Conservation (phyloP, 768 basidiomycete genomes). For the Auriculariales sp. region DNA sequence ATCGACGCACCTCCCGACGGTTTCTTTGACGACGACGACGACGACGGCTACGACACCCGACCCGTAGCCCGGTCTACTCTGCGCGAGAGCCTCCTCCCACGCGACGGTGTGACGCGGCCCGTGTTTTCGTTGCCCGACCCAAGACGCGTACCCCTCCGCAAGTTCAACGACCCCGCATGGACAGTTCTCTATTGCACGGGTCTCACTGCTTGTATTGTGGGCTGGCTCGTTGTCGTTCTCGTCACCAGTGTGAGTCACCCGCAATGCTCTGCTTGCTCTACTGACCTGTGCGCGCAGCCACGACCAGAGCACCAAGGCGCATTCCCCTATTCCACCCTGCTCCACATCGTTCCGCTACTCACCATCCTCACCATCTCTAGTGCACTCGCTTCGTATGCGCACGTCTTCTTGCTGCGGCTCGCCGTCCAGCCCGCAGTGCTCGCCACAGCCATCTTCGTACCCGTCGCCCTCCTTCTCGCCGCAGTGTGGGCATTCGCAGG, state of each 20-base stretch:
- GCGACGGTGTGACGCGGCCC: slow-evolving; percentile 51
- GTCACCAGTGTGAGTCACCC: slow-evolving; percentile 28
- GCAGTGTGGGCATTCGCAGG: slow-evolving; percentile 72
- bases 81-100: slow-evolving; percentile 66
- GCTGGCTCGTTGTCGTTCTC: slow-evolving; percentile 52
- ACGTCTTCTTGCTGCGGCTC: slow-evolving; percentile 61
- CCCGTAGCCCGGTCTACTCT: slow-evolving; percentile 30
- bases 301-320: slow-evolving; percentile 11
- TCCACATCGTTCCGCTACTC: slow-evolving; percentile 67
- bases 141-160: slow-evolving; percentile 51
- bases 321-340: slow-evolving; percentile 52
- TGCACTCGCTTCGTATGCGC: slow-evolving; percentile 55
- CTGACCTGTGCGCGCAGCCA: slow-evolving; percentile 13
- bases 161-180: slow-evolving; percentile 63
- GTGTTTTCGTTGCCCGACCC: slow-evolving; percentile 68
- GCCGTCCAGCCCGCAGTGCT: slow-evolving; percentile 79
- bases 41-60: slow-evolving; percentile 15
- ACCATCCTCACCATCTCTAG: slow-evolving; percentile 58
- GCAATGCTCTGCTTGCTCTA: slow-evolving; percentile 10
- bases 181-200: slow-evolving; percentile 51
- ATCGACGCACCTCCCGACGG: slow-evolving; percentile 27
- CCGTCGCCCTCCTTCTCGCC: slow-evolving; percentile 57
- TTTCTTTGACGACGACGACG: slow-evolving; percentile 20
- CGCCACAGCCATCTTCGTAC: slow-evolving; percentile 60
- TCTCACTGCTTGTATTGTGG: slow-evolving; percentile 44